Base-by-base conservation (phyloP, 345 rosid genomes). In the Conringia planisiliqua region DNA sequence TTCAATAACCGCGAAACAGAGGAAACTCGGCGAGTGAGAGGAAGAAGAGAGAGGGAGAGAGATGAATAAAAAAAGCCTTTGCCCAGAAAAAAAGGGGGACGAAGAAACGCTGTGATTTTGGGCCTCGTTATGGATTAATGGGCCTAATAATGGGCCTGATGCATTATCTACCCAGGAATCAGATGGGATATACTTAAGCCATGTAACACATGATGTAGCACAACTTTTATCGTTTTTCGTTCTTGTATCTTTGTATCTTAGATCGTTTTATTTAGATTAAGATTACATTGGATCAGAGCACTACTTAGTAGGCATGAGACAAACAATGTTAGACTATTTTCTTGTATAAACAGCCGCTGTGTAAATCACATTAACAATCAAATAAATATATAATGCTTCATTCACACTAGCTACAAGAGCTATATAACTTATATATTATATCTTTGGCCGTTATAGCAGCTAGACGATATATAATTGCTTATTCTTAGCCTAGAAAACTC, bases 1-100 rank as follows among this genome's bases (percentile, higher is more conserved):
- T 68, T 51, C 64, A 74, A 74, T 66, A 44, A 56, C 66, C 48
- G 59, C 58, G 78, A 74, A 74, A 66, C 50, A 32, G 43, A 54
- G 42, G 58, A 62, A 62, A 62, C 59, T 69, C 52, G 71, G 58
- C 22, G 56, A 29, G 58, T 7, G 22, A 18, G 52, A 32, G 7
- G 36, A 24, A 4, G 56, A 14, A 12, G 63, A n/a, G 6, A 18
- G 59, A 70, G 29, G 12, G 59, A 58, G 13, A 26, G 55, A 4
- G 7, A 10, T 0, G 55, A 33, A 46, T 57, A n/a, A 27, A 50
- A 22, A 65, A 9, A 20, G 29, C 10, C 48, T 51, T 10, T 32
- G 56, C n/a, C 65, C 29, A 8, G 0, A 2, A 5, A 7, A 39
- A 40, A 18, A 58, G 57, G 13, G 14, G 12, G 9, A 36, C 60